Base-by-base conservation (phyloP, 1,139 yeast genomes). In the Sugiyamaella castrensis region DNA sequence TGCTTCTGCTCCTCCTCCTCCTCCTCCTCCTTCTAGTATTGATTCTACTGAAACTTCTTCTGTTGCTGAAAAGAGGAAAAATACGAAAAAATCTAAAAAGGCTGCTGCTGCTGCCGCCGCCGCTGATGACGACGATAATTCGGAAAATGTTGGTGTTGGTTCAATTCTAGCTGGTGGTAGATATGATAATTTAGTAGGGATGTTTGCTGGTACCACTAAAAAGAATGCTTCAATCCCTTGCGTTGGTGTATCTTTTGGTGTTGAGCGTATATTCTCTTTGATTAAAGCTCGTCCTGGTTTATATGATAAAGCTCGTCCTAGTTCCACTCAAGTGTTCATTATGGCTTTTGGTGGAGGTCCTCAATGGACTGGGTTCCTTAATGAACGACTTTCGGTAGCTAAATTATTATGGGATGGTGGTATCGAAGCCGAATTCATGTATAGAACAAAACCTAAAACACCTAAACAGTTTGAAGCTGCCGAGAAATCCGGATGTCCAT, bases 301-400 rank as follows among this genome's bases (percentile, higher is more conserved):
- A 40, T 78, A 81, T 55, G 75, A 80, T 55, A 71, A 71, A 55
- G 76, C 89, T 53, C 80, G 92, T 59, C 82, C 97, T 32, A 79
- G 91, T 36, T 82, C 91, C 44, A 92, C 98, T 11, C 95, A 92
- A 68, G 98, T 87, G 13, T 92, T 77, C 64, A 85, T 92, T 47
- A 91, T 92, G 97, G 98, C 98, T 1, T 89, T 92, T 65, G 98
- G 98, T 58, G 97, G 97, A 60, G 98, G 97, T 63, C 88, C 87
- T 61, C 92, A 84, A 54, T 91, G 97, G 96, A 82, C 77, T 54
- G 98, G 98, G 9, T 87, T 87, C 73, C 74, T 92, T 61, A 80
- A 82, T 55, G 97, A 92, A 72, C 84, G 98, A 73, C 88, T 92
- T 96, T 64, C 76, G 36, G 78, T 92, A 47, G 80, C 96, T 49